Evolutionary conservation across 2,329 filamentous ascomycete genomes (phyloP).

Genomic region (Monilinia polystroma): DNA sequence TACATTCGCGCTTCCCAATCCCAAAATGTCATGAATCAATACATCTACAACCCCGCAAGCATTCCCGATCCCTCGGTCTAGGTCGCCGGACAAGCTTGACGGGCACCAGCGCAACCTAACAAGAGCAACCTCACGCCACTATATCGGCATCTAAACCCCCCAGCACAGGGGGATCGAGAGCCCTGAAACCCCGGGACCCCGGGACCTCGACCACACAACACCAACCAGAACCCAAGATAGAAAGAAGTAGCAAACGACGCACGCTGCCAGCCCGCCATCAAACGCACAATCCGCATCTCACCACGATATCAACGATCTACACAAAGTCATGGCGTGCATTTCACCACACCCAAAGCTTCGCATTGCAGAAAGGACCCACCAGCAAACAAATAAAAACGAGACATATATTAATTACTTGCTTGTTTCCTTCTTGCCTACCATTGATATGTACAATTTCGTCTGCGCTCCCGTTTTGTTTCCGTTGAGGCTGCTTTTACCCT

Average conservation of each 20-base stretch:
- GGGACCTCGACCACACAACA: no score
- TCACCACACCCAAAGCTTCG: background rate
- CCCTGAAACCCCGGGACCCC: no score
- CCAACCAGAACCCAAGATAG: background rate
- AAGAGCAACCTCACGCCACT: no score
- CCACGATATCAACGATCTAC: background rate
- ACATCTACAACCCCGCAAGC: background rate
- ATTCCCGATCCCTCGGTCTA: background rate
- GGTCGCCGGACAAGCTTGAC: background rate
- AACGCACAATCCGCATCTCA: background rate
- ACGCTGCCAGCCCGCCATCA: background rate
- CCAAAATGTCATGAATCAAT: background rate
- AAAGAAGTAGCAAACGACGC: background rate
- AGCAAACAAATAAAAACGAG: background rate
- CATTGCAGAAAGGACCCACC: background rate
- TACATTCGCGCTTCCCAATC: background rate
- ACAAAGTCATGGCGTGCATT: no score
- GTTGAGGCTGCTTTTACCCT: background rate
- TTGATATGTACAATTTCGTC: background rate
- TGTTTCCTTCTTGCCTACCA: background rate
- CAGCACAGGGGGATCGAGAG: no score
- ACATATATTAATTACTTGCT: background rate
- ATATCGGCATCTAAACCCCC: no score
- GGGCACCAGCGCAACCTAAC: background rate
- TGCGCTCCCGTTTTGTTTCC: background rate